phyloP scores from a whole-genome alignment of 1,139 yeast genomes.

The Diutina scorzettiae region DNA sequence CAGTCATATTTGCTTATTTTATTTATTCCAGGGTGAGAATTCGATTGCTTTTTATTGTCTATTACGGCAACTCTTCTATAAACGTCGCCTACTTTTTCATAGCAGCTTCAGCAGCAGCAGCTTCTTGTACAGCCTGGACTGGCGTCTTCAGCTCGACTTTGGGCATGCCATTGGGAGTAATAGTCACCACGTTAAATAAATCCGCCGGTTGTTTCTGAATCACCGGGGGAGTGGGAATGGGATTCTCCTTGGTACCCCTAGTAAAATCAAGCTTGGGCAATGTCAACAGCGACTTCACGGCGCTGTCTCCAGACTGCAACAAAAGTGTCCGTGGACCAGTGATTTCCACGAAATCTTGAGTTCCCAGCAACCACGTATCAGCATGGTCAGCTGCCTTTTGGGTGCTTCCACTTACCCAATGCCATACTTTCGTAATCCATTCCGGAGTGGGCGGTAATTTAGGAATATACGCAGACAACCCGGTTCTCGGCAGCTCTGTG shows the following conservation, averaged over 20 bases:
- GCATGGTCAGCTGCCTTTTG: not conserved
- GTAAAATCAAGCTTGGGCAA: not conserved
- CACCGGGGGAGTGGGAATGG: not conserved
- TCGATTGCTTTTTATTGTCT: not conserved
- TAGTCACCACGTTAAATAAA: slow-evolving; percentile 3
- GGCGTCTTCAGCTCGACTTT: slow-evolving; percentile 1
- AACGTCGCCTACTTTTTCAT: not conserved
- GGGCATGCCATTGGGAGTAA: not conserved
- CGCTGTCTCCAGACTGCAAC: slow-evolving; percentile 18
- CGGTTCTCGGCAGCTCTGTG: not conserved
- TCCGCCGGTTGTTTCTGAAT: not conserved
- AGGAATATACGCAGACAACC: not conserved
- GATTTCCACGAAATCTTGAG: slow-evolving; percentile 31
- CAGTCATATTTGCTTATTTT: too few species aligned
- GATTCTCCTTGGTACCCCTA: not conserved
- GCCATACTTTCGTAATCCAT: not conserved
- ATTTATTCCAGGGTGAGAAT: too few species aligned
- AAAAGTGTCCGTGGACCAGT: slow-evolving; percentile 46
- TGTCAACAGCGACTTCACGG: not conserved
- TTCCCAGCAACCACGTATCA: slow-evolving; percentile 16
- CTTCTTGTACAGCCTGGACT: not conserved
- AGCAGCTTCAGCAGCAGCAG: not conserved
- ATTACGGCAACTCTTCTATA: not conserved
- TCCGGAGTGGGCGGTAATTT: not conserved
- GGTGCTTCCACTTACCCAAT: not conserved